A percentile compares a stretch with the other conserved stretches of the same genome.
Evolutionary conservation across 73 alveolate species (phyloP).

Genomic region (Paramecium sonneborni): DNA sequence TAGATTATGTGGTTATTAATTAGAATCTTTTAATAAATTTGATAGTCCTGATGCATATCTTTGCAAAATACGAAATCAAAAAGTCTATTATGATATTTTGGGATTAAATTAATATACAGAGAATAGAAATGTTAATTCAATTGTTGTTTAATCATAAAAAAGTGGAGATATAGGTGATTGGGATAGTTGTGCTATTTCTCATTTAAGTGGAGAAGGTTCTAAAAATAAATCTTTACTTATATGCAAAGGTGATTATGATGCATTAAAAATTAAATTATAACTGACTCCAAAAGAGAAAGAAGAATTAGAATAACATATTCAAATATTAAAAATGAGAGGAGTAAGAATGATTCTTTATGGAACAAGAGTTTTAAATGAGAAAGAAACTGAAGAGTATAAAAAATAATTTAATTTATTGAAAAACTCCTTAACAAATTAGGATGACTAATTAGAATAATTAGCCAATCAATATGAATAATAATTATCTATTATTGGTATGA

Average conservation of each 20-base stretch:
- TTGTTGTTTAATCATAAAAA: slow-evolving; percentile 20
- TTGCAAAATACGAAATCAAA: not conserved
- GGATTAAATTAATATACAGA: slow-evolving; percentile 36
- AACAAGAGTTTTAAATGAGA: slow-evolving; percentile 32
- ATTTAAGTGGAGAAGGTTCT: slow-evolving; percentile 25
- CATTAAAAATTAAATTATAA: not conserved
- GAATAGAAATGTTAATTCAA: slow-evolving; percentile 11
- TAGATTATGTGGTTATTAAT: slow-evolving; percentile 34
- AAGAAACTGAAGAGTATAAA: slow-evolving; percentile 16
- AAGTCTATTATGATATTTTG: not conserved
- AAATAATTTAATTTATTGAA: not conserved
- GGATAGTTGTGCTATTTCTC: not conserved
- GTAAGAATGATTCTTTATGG: slow-evolving; percentile 54
- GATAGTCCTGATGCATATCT: slow-evolving; percentile 46
- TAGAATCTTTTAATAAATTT: slow-evolving; percentile 49
- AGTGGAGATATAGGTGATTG: slow-evolving; percentile 1
- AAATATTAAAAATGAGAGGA: slow-evolving; percentile 54
- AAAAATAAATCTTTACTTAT: slow-evolving; percentile 1
- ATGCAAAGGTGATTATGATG: slow-evolving; percentile 55
- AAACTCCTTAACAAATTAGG: not conserved
- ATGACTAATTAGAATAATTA: not conserved
- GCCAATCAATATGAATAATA: not conserved
- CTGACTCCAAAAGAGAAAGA: slow-evolving; percentile 3
- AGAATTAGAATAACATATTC: slow-evolving; percentile 18
- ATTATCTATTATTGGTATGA: not conserved